Base-by-base conservation (phyloP, 176 grass and related monocot genomes). In the Otatea glauca region DNA sequence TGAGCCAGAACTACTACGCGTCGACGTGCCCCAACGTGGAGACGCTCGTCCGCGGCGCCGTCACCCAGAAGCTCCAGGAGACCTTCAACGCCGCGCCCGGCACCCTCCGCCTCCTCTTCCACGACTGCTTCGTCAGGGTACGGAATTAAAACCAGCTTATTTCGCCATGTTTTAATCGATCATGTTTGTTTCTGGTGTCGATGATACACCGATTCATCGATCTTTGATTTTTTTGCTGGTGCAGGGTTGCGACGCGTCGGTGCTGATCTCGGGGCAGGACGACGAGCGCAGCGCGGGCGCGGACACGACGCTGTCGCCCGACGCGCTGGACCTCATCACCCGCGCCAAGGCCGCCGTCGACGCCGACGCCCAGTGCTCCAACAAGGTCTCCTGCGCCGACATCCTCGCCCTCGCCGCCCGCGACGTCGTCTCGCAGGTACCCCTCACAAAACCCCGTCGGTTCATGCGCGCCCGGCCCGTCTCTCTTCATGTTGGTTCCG, bases 61-160 rank as follows among this genome's bases (percentile, higher is more conserved):
- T 94, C 6, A 59, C 65, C 21, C 82, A 92, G 84, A 88, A 90
- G 82, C 82, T 92, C 15, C 74, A 85, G 79, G 70, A 75, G 63
- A 84, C 81, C 25, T 77, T 68, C 59, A 91, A 90, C 85, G 92
- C 92, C 5, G 92, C 85, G 20, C 79, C 92, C 16, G 92, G 90
- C 50, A 92, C 92, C 21, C 92, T 94, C 69, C 90, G 92, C 65
- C 87, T 94, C 90, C 92, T 94, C 90, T 94, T 94, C 90, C 92
- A 94, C 82, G 92, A 94, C 75, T 94, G 92, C 87, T 94, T 92
- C 70, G 92, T 94, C 74, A 87, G 92, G 92, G 92, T 94, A 23
- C 47, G 37, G 1, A 17, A 14, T 16, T 1, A 38, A 15, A 10
- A 7, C 58, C 20, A 11, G 38, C 21, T 23, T 14, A 43, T 13